phyloP scores from a whole-genome alignment of 345 rosid species.

The Syzygium aqueum region DNA sequence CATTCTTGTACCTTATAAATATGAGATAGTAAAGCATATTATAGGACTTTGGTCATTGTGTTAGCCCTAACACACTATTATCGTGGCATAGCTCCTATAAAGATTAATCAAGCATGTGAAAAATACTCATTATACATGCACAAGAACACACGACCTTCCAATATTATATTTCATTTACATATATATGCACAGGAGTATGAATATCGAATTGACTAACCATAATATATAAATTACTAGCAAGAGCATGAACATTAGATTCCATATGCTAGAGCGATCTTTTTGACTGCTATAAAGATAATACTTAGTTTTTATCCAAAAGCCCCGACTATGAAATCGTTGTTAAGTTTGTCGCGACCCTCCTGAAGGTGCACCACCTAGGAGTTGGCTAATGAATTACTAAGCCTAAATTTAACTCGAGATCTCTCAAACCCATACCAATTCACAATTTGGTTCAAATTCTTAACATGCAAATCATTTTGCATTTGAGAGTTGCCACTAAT shows the following conservation, averaged over 20 bases:
- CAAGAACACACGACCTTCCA: background rate
- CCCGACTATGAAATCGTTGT: background rate
- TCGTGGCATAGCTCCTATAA: background rate
- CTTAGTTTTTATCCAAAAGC: background rate
- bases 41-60: too few relatives aligned
- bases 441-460: too few relatives aligned
- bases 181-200: background rate
- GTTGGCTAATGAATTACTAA: too few relatives aligned
- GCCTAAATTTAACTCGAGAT: too few relatives aligned
- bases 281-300: background rate
- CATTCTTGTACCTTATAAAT: background rate
- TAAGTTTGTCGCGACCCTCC: background rate
- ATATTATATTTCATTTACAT: background rate
- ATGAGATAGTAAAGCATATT: background rate
- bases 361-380: too few relatives aligned
- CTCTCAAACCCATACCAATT: too few relatives aligned
- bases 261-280: background rate
- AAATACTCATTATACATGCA: background rate
- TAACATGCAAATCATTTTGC: too few relatives aligned
- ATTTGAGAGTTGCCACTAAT: too few relatives aligned
- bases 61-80: background rate
- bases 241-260: background rate
- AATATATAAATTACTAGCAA: background rate
- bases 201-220: too few relatives aligned
- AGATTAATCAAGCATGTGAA: background rate